Evolutionary conservation across 106 monocot genomes (phyloP).

Genomic region (Phalaenopsis equestris): DNA sequence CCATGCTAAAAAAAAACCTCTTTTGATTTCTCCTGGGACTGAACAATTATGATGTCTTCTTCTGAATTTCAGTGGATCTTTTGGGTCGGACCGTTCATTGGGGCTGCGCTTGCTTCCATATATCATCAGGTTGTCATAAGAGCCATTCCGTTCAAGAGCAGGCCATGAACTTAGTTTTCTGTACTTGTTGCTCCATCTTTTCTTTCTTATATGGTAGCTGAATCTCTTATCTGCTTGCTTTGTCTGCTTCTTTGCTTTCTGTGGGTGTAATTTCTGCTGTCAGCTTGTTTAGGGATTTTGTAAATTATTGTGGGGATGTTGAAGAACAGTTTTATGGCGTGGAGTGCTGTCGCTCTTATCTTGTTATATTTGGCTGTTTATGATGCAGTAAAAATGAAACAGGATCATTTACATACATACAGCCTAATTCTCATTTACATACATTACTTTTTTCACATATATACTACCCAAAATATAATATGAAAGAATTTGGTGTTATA

Average conservation of each 20-base stretch:
- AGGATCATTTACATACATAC: no score
- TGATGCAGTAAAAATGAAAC: neutral
- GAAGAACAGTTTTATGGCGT: neutral
- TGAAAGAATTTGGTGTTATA: no score
- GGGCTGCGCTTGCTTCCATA: constrained; percentile 20
- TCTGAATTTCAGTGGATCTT: constrained; percentile 24
- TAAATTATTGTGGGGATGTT: neutral
- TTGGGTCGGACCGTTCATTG: constrained; percentile 34
- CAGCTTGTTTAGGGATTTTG: neutral
- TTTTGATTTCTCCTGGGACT: neutral
- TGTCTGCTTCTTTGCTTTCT: neutral
- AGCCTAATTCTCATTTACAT: no score
- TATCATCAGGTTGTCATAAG: constrained; percentile 25
- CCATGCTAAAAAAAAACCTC: neutral
- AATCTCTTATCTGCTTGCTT: neutral
- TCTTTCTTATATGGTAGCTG: neutral
- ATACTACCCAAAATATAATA: no score
- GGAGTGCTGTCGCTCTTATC: neutral
- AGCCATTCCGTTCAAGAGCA: constrained; percentile 26
- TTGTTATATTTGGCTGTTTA: neutral
- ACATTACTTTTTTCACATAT: no score
- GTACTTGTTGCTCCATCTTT: no score
- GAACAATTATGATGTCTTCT: neutral
- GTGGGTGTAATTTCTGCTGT: neutral
- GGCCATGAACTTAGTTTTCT: neutral